Conservation (phyloP, 1,139 yeast species). For the Komagataea norvegica region DNA sequence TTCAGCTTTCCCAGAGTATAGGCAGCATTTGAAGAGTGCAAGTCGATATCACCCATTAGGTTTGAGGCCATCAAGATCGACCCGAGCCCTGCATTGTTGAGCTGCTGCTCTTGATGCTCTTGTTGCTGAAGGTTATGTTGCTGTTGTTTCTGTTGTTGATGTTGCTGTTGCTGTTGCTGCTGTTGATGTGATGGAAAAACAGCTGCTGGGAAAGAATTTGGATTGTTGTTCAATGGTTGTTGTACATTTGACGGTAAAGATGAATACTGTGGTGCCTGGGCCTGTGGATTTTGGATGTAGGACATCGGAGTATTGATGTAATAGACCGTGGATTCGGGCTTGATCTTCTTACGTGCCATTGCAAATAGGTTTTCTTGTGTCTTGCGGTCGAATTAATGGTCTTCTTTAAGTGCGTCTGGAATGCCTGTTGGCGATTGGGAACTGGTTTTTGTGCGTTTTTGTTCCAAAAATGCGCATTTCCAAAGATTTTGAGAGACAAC, state of each 20-base stretch:
- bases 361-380: not conserved
- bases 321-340: slow-evolving; percentile 9
- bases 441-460: no score
- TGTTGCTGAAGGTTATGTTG: not conserved
- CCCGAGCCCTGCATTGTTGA: not conserved
- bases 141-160: not conserved
- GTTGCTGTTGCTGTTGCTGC: slow-evolving; percentile 1
- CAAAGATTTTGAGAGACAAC: slow-evolving; percentile 5
- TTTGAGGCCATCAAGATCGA: slow-evolving; percentile 2
- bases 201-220: not conserved
- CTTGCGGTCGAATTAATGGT: not conserved
- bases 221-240: not conserved
- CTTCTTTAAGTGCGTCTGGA: not conserved
- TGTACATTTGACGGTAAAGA: not conserved
- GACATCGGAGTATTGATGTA: slow-evolving; percentile 6
- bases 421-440: no score
- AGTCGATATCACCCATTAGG: not conserved
- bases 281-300: not conserved
- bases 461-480: not conserved
- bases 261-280: not conserved
- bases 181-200: not conserved
- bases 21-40: slow-evolving; percentile 3
- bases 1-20: not conserved
- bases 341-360: slow-evolving; percentile 9
- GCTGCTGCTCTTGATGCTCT: not conserved